These are phyloP conservation scores for Daedaleopsis nitida DNA, from an alignment of 768 basidiomycete genomes.

Conservation along the genomic window DNA sequence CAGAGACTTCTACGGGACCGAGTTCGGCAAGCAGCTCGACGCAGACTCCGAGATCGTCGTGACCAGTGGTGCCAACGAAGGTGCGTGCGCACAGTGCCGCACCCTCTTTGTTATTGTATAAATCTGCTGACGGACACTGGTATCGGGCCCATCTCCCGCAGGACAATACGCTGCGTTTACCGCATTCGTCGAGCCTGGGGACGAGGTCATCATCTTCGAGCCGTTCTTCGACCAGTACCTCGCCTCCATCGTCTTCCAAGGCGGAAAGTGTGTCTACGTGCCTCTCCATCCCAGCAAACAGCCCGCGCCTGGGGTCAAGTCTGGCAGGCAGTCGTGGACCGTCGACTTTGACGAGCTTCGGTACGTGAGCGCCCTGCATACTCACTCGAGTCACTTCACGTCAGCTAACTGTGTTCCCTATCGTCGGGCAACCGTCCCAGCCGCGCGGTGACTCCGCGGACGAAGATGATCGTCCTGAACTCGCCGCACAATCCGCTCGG, in stretches of 20 bases:
- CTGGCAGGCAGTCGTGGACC: constrained; percentile 78
- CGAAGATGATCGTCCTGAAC: constrained; percentile 94
- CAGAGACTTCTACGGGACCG: constrained; percentile 70
- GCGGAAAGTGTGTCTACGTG: constrained; percentile 90
- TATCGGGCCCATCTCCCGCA: constrained; percentile 29
- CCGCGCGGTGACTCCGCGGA: constrained; percentile 79
- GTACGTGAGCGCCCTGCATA: constrained; percentile 33
- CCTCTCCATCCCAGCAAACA: constrained; percentile 82
- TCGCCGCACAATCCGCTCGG: constrained; percentile 98
- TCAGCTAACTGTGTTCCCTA: constrained; percentile 1
- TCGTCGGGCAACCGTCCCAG: constrained; percentile 34
- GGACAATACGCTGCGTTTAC: constrained; percentile 92
- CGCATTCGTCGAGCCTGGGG: constrained; percentile 88
- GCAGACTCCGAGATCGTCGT: constrained; percentile 87
- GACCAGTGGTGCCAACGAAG: constrained; percentile 95
- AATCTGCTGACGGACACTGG: too few relatives aligned
- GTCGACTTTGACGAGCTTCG: constrained; percentile 87
- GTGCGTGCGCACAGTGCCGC: constrained; percentile 37
- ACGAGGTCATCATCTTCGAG: constrained; percentile 98
- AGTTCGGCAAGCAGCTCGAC: constrained; percentile 68
- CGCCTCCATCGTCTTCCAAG: constrained; percentile 90
- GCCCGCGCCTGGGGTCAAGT: constrained; percentile 36
- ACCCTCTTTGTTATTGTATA: too few relatives aligned
- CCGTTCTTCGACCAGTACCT: constrained; percentile 97
- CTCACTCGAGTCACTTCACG: not conserved